phyloP scores from a whole-genome alignment of 768 basidiomycete species.

The Collybiopsis confluens region DNA sequence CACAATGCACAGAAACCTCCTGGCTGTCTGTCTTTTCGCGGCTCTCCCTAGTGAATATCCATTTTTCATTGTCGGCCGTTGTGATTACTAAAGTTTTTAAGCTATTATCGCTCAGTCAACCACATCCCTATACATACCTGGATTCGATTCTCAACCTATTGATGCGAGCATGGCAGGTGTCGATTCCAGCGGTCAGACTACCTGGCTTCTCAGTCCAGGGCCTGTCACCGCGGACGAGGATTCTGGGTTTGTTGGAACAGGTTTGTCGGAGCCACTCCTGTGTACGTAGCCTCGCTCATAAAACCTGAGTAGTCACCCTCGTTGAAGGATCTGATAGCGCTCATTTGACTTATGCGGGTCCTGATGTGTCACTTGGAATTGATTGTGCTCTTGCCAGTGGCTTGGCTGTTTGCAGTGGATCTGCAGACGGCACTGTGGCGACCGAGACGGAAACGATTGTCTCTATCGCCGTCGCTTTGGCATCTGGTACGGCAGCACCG shows the following conservation, averaged over 20 bases:
- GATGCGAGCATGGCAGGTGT: constrained; percentile 39
- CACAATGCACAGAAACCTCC: neutral
- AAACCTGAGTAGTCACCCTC: constrained; percentile 32
- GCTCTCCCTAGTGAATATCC: neutral
- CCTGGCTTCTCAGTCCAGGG: constrained; percentile 35
- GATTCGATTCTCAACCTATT: constrained; percentile 39
- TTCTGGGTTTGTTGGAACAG: constrained; percentile 12
- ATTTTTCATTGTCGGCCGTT: neutral
- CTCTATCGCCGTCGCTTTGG: constrained; percentile 24
- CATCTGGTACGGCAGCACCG: constrained; percentile 1
- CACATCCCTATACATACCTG: constrained; percentile 39
- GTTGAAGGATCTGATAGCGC: constrained; percentile 37
- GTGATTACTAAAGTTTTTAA: constrained; percentile 3
- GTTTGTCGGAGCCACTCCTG: constrained; percentile 7
- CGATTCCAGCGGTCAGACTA: constrained; percentile 36
- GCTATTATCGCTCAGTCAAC: constrained; percentile 24
- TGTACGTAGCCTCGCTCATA: neutral
- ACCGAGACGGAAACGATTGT: constrained; percentile 19
- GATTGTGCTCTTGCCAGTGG: constrained; percentile 21
- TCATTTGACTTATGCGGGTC: constrained; percentile 30
- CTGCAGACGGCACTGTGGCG: constrained; percentile 8
- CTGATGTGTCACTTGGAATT: constrained; percentile 9
- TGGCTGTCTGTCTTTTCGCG: constrained; percentile 6
- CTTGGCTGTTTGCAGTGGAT: constrained; percentile 21
- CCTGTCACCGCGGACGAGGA: constrained; percentile 17